phyloP scores from a whole-genome alignment of 495 filamentous ascomycete species.

The Hyaloscypha variabilis region DNA sequence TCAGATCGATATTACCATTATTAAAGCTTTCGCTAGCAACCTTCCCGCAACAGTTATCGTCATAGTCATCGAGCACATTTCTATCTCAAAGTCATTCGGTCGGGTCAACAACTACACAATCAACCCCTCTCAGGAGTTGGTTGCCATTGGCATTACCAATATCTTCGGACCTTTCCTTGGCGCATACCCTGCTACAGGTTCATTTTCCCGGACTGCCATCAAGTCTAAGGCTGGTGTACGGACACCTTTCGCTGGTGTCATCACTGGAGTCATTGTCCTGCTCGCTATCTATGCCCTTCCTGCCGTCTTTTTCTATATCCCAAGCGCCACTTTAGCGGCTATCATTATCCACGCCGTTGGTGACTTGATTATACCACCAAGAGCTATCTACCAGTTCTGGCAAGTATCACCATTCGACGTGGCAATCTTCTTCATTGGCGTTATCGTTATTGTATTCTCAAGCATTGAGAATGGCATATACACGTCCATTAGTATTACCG shows the following conservation, averaged over 20 bases:
- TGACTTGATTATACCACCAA: constrained; percentile 91
- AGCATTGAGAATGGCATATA: constrained; percentile 94
- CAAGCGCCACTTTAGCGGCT: constrained; percentile 77
- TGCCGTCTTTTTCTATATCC: constrained; percentile 94
- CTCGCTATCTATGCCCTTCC: constrained; percentile 96
- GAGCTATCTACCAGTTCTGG: constrained; percentile 97
- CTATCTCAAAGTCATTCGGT: constrained; percentile 97
- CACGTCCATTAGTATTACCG: constrained; percentile 73
- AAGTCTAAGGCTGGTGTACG: constrained; percentile 97
- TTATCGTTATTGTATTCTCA: constrained; percentile 85
- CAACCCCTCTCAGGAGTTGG: constrained; percentile 93
- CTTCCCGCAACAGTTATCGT: constrained; percentile 88
- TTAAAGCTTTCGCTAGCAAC: constrained; percentile 57
- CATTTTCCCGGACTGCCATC: constrained; percentile 96
- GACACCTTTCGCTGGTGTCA: constrained; percentile 88
- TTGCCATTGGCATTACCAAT: constrained; percentile 93
- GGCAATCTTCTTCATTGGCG: constrained; percentile 90
- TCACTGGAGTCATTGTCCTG: constrained; percentile 86
- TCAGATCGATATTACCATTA: constrained; percentile 51
- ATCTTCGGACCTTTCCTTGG: constrained; percentile 92
- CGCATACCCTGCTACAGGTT: constrained; percentile 92
- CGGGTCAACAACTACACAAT: constrained; percentile 97
- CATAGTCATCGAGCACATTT: constrained; percentile 91
- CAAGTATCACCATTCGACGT: constrained; percentile 86
- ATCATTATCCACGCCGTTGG: constrained; percentile 98